These are phyloP conservation scores for Naganishia onofrii DNA, from an alignment of 768 basidiomycete species.

Conservation along the genomic window DNA sequence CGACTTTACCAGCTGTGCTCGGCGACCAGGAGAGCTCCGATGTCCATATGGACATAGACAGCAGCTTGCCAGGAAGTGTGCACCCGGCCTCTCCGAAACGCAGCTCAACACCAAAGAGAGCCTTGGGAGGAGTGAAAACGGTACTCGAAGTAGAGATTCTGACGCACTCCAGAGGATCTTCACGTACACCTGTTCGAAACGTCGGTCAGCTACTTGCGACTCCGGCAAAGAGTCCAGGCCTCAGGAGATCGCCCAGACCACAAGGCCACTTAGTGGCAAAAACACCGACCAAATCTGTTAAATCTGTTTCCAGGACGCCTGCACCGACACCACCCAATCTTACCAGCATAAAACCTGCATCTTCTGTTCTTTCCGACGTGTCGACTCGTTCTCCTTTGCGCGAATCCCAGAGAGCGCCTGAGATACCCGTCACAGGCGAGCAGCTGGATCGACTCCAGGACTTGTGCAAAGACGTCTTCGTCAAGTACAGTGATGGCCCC, in stretches of 20 bases:
- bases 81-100: not conserved
- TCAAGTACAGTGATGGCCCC: conserved; percentile 4
- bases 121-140: not conserved
- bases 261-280: not conserved
- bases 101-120: too few relatives aligned
- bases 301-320: not conserved
- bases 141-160: not conserved
- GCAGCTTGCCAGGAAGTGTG: not conserved
- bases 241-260: not conserved
- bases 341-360: not conserved
- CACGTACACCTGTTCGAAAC: not conserved
- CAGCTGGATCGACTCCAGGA: not conserved
- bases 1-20: not conserved
- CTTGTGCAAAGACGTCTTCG: not conserved
- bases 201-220: not conserved
- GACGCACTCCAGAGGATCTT: not conserved
- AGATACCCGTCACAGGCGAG: not conserved
- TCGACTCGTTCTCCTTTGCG: not conserved
- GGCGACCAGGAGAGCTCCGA: not conserved
- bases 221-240: not conserved
- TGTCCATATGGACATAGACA: conserved; percentile 13
- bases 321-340: not conserved
- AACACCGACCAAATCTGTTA: not conserved
- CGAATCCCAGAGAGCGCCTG: not conserved
- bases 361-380: not conserved